Evolutionary conservation across 768 basidiomycete species (phyloP), one percentile per base, ranked within the genome.

Genomic region (Tulasnella sp.): DNA sequence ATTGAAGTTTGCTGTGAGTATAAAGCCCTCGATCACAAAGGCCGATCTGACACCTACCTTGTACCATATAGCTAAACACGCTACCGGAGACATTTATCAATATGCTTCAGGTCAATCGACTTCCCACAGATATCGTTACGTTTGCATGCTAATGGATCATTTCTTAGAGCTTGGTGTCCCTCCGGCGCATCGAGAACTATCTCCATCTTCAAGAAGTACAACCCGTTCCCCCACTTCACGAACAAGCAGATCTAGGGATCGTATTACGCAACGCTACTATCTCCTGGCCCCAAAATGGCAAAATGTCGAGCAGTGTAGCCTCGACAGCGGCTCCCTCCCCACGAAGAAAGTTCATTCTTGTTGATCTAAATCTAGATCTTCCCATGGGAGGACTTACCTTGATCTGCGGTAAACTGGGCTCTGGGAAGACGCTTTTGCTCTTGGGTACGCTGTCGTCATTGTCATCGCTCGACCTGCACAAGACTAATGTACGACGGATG

Each of bases 41-140:
- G 32, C n/a, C 21, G 5, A 40, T 40, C 11, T 53, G 6, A 11
- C 51, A 31, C 40, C 51, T 35, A n/a, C 51, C 9, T 35, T 21
- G 29, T 85, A 4, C 75, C 35, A 17, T 8, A 48, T 15, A 57
- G 54, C 37, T 94, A 53, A 90, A 84, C 63, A 85, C 84, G 0
- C 76, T 96, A 4, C 92, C 92, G 0, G 90, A 93, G 67, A 90
- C 88, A 0, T 82, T 93, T 65, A 89, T 96, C 68, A 87, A 89
- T 64, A 76, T 88, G 72, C 74, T 94, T 6, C 91, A 96, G 72
- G 84, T 80, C 51, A 40, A 65, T 59, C 17, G 15, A 48, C 31
- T 48, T 43, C 15, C 51, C 37, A 31, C 31, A 19, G 17, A 1
- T 31, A 25, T 11, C 19, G 29, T 54, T 17, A 49, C 29, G 58